A percentile compares a stretch with the other conserved stretches of the same genome.
Evolutionary conservation across 176 grass and related monocot genomes (phyloP).

Genomic region (Sorghum bicolor): DNA sequence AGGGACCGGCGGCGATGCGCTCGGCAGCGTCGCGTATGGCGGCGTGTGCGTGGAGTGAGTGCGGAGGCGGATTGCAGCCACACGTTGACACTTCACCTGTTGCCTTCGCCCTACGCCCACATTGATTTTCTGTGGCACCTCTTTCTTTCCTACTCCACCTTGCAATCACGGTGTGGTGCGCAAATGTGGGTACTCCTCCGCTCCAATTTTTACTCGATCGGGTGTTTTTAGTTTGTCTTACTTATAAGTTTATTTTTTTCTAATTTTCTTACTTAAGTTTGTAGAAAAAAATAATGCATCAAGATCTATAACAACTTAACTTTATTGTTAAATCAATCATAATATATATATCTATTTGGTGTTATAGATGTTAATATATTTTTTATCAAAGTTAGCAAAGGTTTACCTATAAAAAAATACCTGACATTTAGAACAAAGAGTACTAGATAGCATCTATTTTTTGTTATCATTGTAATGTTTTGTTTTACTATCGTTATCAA

Average conservation of each 20-base stretch:
- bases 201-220: not conserved
- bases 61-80: slow-evolving; percentile 28
- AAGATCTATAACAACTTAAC: not conserved
- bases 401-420: not conserved
- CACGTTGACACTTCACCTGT: slow-evolving; percentile 31
- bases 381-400: not conserved
- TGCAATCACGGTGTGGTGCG: not conserved
- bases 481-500: no score
- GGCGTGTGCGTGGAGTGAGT: slow-evolving; percentile 20
- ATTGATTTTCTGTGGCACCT: slow-evolving; percentile 17
- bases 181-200: not conserved
- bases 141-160: not conserved
- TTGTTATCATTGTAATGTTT: no score
- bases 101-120: not conserved
- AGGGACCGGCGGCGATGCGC: slow-evolving; percentile 1
- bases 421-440: no score
- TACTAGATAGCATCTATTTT: no score
- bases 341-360: no score
- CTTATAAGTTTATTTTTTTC: not conserved
- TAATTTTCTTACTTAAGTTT: not conserved
- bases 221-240: not conserved
- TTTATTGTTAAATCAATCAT: not conserved
- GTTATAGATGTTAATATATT: no score
- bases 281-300: not conserved
- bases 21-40: not conserved